Evolutionary conservation across 768 basidiomycete species (phyloP).

Genomic region (Ephemerocybe angulata): DNA sequence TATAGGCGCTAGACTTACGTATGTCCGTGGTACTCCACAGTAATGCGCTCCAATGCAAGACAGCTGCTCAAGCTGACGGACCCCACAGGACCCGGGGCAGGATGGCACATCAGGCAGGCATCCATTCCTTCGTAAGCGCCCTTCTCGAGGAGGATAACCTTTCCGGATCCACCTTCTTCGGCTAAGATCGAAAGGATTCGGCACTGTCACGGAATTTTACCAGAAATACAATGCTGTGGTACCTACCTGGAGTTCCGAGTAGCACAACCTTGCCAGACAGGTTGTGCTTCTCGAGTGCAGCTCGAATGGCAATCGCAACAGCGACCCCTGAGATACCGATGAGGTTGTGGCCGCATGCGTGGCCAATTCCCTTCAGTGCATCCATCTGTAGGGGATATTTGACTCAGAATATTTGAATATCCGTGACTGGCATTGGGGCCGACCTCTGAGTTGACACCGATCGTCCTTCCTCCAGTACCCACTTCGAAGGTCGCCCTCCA

Average conservation of each 20-base stretch:
- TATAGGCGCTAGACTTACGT: conserved; percentile 43
- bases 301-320: conserved; percentile 65
- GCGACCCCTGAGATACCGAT: conserved; percentile 77
- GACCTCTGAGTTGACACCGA: conserved; percentile 85
- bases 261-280: conserved; percentile 70
- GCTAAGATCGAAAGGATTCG: too few species aligned
- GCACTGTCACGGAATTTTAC: too few species aligned
- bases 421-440: too few species aligned
- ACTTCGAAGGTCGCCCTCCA: conserved; percentile 69
- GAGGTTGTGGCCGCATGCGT: conserved; percentile 81
- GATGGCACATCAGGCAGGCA: conserved; percentile 81
- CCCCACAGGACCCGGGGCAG: conserved; percentile 70
- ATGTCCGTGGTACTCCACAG: conserved; percentile 68
- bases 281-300: conserved; percentile 55
- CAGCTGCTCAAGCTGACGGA: conserved; percentile 63
- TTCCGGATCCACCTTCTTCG: conserved; percentile 77
- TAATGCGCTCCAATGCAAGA: conserved; percentile 57
- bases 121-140: conserved; percentile 78
- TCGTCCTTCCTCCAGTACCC: conserved; percentile 62
- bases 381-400: too few species aligned
- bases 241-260: conserved; percentile 79
- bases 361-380: conserved; percentile 57
- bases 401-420: too few species aligned
- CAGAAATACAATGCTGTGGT: too few species aligned
- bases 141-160: conserved; percentile 59